Conservation (phyloP, 805 yeast species). For the Torulaspora microellipsoides region DNA sequence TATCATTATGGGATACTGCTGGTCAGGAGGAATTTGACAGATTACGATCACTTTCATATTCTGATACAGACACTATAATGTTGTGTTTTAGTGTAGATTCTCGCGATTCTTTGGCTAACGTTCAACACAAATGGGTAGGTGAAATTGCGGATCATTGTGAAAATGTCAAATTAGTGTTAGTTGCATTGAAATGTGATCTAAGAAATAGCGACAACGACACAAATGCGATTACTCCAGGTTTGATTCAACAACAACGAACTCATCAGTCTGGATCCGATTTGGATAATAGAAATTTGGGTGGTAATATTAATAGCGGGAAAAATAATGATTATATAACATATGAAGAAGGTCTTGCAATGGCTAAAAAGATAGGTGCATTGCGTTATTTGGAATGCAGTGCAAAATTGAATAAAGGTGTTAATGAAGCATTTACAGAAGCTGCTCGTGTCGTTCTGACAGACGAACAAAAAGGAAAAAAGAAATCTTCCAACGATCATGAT, state of each 20-base stretch:
- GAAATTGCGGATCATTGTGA: slow-evolving; percentile 97
- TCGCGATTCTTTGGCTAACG: slow-evolving; percentile 89
- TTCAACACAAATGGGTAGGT: slow-evolving; percentile 93
- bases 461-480: slow-evolving; percentile 68
- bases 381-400: slow-evolving; percentile 97
- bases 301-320: slow-evolving; percentile 23
- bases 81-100: slow-evolving; percentile 93
- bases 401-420: slow-evolving; percentile 94
- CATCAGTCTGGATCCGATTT: slow-evolving; percentile 12
- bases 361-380: slow-evolving; percentile 88
- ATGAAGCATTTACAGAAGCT: slow-evolving; percentile 98
- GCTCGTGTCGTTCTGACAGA: slow-evolving; percentile 94
- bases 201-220: slow-evolving; percentile 61
- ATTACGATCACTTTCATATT: slow-evolving; percentile 83
- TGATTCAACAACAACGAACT: slow-evolving; percentile 26
- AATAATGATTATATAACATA: slow-evolving; percentile 59
- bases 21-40: slow-evolving; percentile 98
- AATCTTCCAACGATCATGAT: slow-evolving; percentile 31
- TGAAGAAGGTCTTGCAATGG: slow-evolving; percentile 91
- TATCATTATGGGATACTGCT: slow-evolving; percentile 97
- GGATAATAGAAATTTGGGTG: slow-evolving; percentile 20
- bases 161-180: slow-evolving; percentile 89
- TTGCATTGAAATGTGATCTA: slow-evolving; percentile 91
- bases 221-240: slow-evolving; percentile 27
- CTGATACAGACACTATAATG: slow-evolving; percentile 96